Percentiles rank a stretch among this genome's conserved stretches.
These are phyloP conservation scores for Microbotryomycetes sp. DNA, from an alignment of 1,284 basidiomycete species.

Conservation along the genomic window DNA sequence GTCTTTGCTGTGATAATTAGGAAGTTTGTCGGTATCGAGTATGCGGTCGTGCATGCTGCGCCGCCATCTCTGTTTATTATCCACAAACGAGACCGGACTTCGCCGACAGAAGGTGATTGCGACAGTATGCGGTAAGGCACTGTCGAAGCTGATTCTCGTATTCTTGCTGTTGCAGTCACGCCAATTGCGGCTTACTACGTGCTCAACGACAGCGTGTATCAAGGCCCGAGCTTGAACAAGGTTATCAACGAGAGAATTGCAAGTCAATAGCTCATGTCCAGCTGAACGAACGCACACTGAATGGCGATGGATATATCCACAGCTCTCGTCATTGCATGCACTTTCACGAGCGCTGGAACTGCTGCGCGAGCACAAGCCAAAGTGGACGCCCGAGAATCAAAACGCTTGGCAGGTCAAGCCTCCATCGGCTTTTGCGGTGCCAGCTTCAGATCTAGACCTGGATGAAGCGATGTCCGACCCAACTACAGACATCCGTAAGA, in stretches of 20 bases:
- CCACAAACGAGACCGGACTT: conserved; percentile 71
- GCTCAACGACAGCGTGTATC: conserved; percentile 75
- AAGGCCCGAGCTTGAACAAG: conserved; percentile 71
- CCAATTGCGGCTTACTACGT: conserved; percentile 74
- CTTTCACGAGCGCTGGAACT: conserved; percentile 14
- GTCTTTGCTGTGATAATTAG: conserved; percentile 42
- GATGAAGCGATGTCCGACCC: too few species aligned
- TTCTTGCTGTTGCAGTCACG: conserved; percentile 47
- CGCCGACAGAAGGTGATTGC: conserved; percentile 63
- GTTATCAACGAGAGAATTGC: conserved; percentile 73
- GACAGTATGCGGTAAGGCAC: neutral
- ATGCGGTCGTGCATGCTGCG: conserved; percentile 65
- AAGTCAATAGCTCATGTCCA: conserved; percentile 33
- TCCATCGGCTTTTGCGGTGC: neutral
- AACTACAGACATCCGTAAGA: too few species aligned
- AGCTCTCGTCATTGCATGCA: conserved; percentile 24
- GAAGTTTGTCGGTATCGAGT: conserved; percentile 73
- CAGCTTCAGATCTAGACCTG: too few species aligned
- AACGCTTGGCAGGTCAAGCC: conserved; percentile 24
- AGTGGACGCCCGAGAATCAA: conserved; percentile 14
- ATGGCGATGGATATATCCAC: too few species aligned
- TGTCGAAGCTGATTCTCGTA: neutral
- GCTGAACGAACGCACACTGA: neutral
- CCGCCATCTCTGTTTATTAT: conserved; percentile 74
- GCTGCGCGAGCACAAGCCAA: conserved; percentile 11